Percentiles rank a stretch among this genome's conserved stretches.
Evolutionary conservation across 2,329 filamentous ascomycete genomes (phyloP).

Genomic region (Stagonosporopsis vannaccii): DNA sequence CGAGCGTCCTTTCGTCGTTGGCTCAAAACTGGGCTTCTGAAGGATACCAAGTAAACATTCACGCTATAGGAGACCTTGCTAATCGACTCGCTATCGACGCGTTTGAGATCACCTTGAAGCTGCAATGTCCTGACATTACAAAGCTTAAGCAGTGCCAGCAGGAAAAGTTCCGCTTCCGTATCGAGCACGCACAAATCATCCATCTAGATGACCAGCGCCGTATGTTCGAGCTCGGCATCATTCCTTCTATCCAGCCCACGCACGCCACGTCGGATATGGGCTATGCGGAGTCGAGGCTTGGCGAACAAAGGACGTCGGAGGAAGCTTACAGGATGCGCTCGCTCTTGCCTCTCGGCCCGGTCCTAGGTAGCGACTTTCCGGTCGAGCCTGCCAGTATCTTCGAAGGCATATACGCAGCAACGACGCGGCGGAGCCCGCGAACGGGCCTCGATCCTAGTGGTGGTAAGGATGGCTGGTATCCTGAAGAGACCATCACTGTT

Average conservation of each 20-base stretch:
- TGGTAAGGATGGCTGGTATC: slow-evolving; percentile 64
- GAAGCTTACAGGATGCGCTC: slow-evolving; percentile 73
- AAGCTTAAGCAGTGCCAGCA: slow-evolving; percentile 62
- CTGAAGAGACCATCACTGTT: slow-evolving; percentile 65
- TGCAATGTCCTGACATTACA: slow-evolving; percentile 57
- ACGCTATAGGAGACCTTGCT: slow-evolving; percentile 74
- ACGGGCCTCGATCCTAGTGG: slow-evolving; percentile 53
- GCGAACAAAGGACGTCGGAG: slow-evolving; percentile 58
- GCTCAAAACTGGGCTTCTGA: slow-evolving; percentile 65
- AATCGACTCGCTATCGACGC: slow-evolving; percentile 71
- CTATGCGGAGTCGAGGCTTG: slow-evolving; percentile 69
- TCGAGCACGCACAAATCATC: slow-evolving; percentile 76
- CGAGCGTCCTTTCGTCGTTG: slow-evolving; percentile 63
- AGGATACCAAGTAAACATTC: slow-evolving; percentile 74
- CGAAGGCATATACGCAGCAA: slow-evolving; percentile 72
- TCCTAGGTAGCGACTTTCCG: slow-evolving; percentile 75
- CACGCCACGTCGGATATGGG: slow-evolving; percentile 76
- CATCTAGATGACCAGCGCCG: slow-evolving; percentile 69
- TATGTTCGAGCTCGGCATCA: slow-evolving; percentile 65
- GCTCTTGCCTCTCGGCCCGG: slow-evolving; percentile 60
- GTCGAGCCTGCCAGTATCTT: slow-evolving; percentile 74
- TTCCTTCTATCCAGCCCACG: slow-evolving; percentile 75
- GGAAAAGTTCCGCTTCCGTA: slow-evolving; percentile 65
- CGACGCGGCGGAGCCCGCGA: slow-evolving; percentile 67
- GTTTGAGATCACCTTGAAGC: slow-evolving; percentile 63